phyloP scores from a whole-genome alignment of 2,329 filamentous ascomycete species.

The Aspergillus aculeatinus region DNA sequence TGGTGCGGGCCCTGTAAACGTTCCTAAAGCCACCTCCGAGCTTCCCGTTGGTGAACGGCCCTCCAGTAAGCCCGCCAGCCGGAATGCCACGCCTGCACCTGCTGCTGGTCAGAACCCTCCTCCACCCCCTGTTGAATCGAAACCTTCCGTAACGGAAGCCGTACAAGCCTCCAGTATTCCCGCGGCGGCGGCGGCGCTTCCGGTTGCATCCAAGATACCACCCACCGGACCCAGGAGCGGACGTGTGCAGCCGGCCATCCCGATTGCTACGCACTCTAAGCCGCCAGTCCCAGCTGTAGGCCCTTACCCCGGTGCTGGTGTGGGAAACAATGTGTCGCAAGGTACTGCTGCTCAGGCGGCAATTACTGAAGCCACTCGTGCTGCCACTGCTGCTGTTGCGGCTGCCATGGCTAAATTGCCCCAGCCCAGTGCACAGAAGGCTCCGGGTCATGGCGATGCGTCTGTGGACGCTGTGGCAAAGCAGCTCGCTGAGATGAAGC shows the following conservation, averaged over 20 bases:
- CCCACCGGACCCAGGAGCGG: constrained; percentile 40
- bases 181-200: constrained; percentile 21
- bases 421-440: constrained; percentile 38
- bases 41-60: constrained; percentile 43
- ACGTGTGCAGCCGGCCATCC: constrained; percentile 48
- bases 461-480: constrained; percentile 46
- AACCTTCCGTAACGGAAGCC: constrained; percentile 40
- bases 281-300: constrained; percentile 30
- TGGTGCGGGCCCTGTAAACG: constrained; percentile 25
- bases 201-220: constrained; percentile 24
- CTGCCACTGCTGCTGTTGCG: constrained; percentile 52
- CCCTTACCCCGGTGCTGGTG: constrained; percentile 28
- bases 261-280: constrained; percentile 41
- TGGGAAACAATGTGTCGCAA: constrained; percentile 29
- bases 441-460: constrained; percentile 31
- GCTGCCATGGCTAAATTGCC: constrained; percentile 53
- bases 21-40: constrained; percentile 43
- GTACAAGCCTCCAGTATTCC: constrained; percentile 29
- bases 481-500: constrained; percentile 48
- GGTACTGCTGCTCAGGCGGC: constrained; percentile 33
- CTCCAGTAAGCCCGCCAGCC: constrained; percentile 35
- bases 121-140: constrained; percentile 40
- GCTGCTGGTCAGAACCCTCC: constrained; percentile 32
- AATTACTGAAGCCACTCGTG: constrained; percentile 49
- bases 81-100: constrained; percentile 35